Base-by-base conservation (phyloP, 495 filamentous ascomycete species). In the Ramalina intermedia region DNA sequence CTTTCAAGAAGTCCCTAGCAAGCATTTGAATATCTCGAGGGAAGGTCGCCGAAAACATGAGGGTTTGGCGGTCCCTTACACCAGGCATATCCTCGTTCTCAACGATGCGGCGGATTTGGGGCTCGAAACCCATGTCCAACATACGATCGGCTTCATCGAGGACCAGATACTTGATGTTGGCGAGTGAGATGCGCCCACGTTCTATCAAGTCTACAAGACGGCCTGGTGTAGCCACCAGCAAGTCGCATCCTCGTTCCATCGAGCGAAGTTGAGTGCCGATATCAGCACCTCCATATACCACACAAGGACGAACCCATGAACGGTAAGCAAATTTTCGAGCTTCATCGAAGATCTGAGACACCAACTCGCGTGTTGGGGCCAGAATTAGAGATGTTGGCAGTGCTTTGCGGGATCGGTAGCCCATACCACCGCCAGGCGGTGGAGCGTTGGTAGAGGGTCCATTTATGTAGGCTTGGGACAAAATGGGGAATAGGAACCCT, bases 91-190 rank as follows among this genome's bases (percentile, higher is more conserved):
- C 91, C 69, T 95, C 91, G 53, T 85, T 86, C 68, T 98, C 89
- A 21, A 98, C 89, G 58, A 98, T 96, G 56, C 91, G 84, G 55
- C 91, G 89, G 64, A 98, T 96, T 68, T 98, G 91, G 58, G 91
- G 91, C 74, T 98, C 91, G 75, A 98, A 98, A 84, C 91, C 91
- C 91, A 98, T 96, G 73, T 98, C 91, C 76, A 98, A 71, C 91
- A 98, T 96, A 66, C 93, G 93, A 72, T 98, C 91, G 66, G 91
- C 91, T 75, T 98, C 91, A 58, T 98, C 91, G 36, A 98, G 84
- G 55, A 98, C 85, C n/a, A 98, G 74, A 61, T 96, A 98, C 70
- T 95, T 96, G 79, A 96, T 96, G 71, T 91, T 95, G 55, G 78
- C 73, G 36, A 96, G 80, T 12, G 90, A 95, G 65, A 98, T 96